Evolutionary conservation across 305 asterid genomes (phyloP).

Genomic region (Fraxinus dipetala): DNA sequence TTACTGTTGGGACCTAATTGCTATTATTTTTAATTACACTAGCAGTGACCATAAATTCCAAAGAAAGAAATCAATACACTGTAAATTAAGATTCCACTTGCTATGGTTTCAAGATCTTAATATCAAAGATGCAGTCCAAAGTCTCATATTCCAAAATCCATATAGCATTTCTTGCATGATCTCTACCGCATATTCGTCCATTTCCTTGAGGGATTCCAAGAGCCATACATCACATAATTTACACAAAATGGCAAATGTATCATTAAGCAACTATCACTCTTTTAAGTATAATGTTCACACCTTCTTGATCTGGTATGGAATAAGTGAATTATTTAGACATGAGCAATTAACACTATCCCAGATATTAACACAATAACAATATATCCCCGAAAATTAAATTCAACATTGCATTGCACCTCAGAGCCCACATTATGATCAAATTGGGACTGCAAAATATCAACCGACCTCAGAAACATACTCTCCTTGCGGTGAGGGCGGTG

Average conservation of each 20-base stretch:
- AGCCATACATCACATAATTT: background rate
- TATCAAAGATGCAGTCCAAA: background rate
- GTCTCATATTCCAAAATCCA: background rate
- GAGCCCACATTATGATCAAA: background rate
- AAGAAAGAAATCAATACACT: too few relatives aligned
- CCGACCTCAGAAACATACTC: conserved; percentile 74
- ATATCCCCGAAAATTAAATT: background rate
- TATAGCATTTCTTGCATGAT: background rate
- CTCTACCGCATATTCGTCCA: background rate
- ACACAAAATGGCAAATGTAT: background rate
- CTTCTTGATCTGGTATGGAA: background rate
- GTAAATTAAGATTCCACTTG: background rate
- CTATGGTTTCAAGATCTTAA: background rate
- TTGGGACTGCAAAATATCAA: conserved; percentile 17
- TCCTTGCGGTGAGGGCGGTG: conserved; percentile 48
- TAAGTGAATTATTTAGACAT: background rate
- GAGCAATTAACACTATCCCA: background rate
- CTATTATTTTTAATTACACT: background rate
- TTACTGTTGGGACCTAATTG: background rate
- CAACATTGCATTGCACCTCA: background rate
- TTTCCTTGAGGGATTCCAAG: background rate
- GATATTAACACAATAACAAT: background rate
- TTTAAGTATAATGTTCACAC: background rate
- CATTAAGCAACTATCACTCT: background rate
- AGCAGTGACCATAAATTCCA: background rate